These are phyloP conservation scores for Xylariales sp. DNA, from an alignment of 2,329 filamentous ascomycete genomes.

Conservation along the genomic window DNA sequence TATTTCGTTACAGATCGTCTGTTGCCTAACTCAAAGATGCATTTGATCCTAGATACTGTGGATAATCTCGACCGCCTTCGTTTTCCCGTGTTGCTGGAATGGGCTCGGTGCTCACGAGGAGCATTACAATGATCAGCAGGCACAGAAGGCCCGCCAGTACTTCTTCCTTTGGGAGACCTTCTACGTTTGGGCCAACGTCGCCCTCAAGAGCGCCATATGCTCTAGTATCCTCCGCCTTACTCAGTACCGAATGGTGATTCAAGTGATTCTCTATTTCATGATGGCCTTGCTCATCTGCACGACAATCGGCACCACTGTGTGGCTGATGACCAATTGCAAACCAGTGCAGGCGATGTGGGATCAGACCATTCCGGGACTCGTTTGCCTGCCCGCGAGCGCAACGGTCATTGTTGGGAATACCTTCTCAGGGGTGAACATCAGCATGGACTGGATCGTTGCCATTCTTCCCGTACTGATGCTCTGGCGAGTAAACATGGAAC, in stretches of 20 bases:
- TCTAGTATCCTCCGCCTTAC: too few relatives aligned
- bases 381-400: not conserved
- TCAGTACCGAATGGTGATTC: not conserved
- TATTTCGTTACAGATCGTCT: not conserved
- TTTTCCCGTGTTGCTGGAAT: constrained; percentile 7
- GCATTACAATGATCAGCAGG: constrained; percentile 3
- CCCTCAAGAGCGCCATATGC: constrained; percentile 8
- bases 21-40: not conserved
- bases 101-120: constrained; percentile 6
- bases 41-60: constrained; percentile 2
- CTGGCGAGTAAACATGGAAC: not conserved
- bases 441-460: not conserved
- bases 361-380: not conserved
- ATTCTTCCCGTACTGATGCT: not conserved
- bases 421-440: constrained; percentile 2
- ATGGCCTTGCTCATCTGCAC: not conserved
- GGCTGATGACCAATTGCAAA: constrained; percentile 4
- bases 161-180: constrained; percentile 9
- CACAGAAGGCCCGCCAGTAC: constrained; percentile 1
- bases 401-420: constrained; percentile 2
- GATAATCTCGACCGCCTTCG: constrained; percentile 6
- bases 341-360: constrained; percentile 6
- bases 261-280: constrained; percentile 1
- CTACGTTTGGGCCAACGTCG: constrained; percentile 8
- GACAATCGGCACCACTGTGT: constrained; percentile 5